Evolutionary conservation across 1,139 yeast genomes (phyloP), one percentile per base, ranked within the genome.

Genomic region (Pichia sp.): DNA sequence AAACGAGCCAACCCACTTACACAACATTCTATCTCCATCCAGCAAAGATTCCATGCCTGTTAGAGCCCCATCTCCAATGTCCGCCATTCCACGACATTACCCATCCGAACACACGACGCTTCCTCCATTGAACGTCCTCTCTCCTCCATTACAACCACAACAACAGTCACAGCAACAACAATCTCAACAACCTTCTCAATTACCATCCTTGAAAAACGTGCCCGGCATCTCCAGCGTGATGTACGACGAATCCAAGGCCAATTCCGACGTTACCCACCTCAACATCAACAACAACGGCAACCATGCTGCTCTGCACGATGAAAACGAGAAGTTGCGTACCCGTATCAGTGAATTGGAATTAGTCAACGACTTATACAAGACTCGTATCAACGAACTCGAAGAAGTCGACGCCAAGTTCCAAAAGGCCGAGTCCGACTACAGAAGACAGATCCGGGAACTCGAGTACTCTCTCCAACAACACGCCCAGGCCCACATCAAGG

Each of bases 321-420:
- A 53, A 14, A 54, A 55, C 19, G 79, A 80, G 18, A 70, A 73
- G 38, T 70, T 89, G 51, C 78, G 80, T 53, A 86, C 96, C 0
- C 73, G 95, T 50, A 87, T 90, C 20, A 80, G 88, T n/a, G 98
- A 91, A 63, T 73, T 91, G 50, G 97, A 91, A 64, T 72, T 91
- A 40, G 96, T 91, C 35, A 90, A 89, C 60, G 97, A 90, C 61
- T 71, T 91, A 53, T 86, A 87, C 69, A 77, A 88, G 56, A 79
- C 93, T 4, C 77, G 96, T 57, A 87, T 91, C 44, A 72, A 77
- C 67, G 96, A 91, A 62, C 72, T 91, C 53, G 96, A 91, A 64
- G 79, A 80, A 24, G 70, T 77, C 70, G 93, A 85, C 59, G 73
- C 17, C 4, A 30, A 38, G 19, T 37, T 36, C 19, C 38, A 24